Base-by-base conservation (phyloP, 2,329 filamentous ascomycete genomes). In the Mycosphaerella sp. region DNA sequence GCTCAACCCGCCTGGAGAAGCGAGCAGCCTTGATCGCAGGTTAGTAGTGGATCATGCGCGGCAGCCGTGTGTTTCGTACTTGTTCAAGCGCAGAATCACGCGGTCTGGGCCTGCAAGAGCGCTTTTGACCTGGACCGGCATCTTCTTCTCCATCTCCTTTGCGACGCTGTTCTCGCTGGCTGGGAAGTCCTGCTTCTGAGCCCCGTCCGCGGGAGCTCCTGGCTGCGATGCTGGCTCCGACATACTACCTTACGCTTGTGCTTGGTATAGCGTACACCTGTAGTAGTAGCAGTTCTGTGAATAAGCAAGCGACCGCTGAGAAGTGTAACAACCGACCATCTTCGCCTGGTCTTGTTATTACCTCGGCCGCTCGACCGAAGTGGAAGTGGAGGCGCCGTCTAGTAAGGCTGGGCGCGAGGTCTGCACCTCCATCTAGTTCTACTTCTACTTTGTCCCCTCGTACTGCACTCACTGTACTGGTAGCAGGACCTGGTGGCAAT, bases 21-120 rank as follows among this genome's bases (percentile, higher is more conserved):
- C 69, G 43, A 74, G 65, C 21, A 73, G 62, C 63, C 72, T 74
- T 50, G 40, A 43, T 18, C 28, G 7, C 21, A 25, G 41, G 32
- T 43, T 18, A 42, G 44, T 45, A 49, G 37, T n/a, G 32, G 14
- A 39, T 25, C 10, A 21, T 8, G 10, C 30, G 17, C 28, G 18
- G 37, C 14, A n/a, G 16, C 36, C 25, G 13, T 41, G 13, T 41
- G 25, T 25, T 6, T 53, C 57, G n/a, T 59, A 74, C 72, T 73
- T 73, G 64, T 73, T 73, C 60, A 74, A 52, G 44, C 72, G 67
- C 60, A 74, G 54, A 6, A 73, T 63, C 8, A 69, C 63, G 34
- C 60, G 62, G 53, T 74, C 72, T 5, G 69, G 60, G 43, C 68
- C 64, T 2, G 68, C 57, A 9, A 68, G 57, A 6, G 62, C 42